phyloP scores from a whole-genome alignment of 371 early-diverging fungal genomes.

The Actinomortierella ambigua region DNA sequence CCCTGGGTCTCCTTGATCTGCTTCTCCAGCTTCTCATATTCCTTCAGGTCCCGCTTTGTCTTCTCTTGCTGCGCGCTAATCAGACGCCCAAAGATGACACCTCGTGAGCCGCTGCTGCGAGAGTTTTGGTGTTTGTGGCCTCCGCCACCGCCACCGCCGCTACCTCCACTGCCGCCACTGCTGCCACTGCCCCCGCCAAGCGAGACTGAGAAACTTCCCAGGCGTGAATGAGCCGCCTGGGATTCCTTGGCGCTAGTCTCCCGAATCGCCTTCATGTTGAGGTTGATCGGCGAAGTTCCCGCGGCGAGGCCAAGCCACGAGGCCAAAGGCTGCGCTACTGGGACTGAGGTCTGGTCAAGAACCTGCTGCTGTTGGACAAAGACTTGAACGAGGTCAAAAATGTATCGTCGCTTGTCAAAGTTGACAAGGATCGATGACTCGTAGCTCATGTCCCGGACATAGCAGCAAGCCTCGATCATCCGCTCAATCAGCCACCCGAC shows the following conservation, averaged over 20 bases:
- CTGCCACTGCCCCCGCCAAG: not conserved
- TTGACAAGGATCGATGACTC: conserved; percentile 59
- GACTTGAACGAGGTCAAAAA: conserved; percentile 66
- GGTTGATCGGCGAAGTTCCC: conserved; percentile 16
- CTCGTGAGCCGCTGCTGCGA: conserved; percentile 1
- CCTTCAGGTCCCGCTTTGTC: conserved; percentile 69
- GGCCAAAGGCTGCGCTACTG: conserved; percentile 19
- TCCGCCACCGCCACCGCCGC: conserved; percentile 3
- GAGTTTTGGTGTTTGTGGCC: conserved; percentile 5
- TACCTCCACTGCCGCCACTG: not conserved
- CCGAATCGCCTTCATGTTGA: conserved; percentile 17
- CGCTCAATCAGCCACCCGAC: conserved; percentile 63
- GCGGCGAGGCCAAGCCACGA: conserved; percentile 33
- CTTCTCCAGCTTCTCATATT: conserved; percentile 71
- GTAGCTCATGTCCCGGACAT: conserved; percentile 52
- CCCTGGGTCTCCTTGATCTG: conserved; percentile 71
- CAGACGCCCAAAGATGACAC: conserved; percentile 57
- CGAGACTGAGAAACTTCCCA: not conserved
- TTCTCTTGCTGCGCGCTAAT: conserved; percentile 73
- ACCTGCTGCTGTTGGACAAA: conserved; percentile 46
- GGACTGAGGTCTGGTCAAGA: conserved; percentile 10
- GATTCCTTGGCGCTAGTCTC: conserved; percentile 24
- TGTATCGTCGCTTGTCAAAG: conserved; percentile 73
- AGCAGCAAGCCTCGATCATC: conserved; percentile 52
- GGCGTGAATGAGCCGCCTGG: too few relatives aligned